Evolutionary conservation across 345 rosid genomes (phyloP).

Genomic region (Triadica sebifera): DNA sequence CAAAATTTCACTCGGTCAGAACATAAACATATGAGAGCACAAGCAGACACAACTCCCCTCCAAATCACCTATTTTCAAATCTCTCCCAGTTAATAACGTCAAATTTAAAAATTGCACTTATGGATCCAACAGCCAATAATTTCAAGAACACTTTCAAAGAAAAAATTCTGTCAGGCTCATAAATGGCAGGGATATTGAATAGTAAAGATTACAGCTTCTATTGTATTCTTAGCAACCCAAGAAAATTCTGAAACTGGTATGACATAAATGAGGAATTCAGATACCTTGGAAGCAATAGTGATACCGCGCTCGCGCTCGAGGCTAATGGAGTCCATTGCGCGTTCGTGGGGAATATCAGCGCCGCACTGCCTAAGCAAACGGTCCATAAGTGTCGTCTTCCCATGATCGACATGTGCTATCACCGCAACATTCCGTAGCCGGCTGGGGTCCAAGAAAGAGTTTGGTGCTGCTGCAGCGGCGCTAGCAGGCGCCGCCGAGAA

Average conservation of each 20-base stretch:
- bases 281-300: conserved; percentile 91
- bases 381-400: conserved; percentile 98
- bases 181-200: background rate
- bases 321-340: conserved; percentile 96
- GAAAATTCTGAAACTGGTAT: background rate
- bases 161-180: background rate
- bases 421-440: conserved; percentile 92
- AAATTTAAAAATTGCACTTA: background rate
- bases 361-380: conserved; percentile 96
- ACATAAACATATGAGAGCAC: too few species aligned
- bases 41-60: too few species aligned
- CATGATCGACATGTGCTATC: conserved; percentile 97
- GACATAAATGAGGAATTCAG: background rate
- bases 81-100: background rate
- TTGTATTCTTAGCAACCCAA: background rate
- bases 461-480: conserved; percentile 38
- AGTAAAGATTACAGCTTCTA: background rate
- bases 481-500: conserved; percentile 52
- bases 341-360: conserved; percentile 93
- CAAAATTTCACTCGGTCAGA: background rate
- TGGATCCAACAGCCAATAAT: background rate
- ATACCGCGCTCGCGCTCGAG: conserved; percentile 97
- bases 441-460: conserved; percentile 56
- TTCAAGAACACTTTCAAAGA: background rate
- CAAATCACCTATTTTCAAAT: background rate